Evolutionary conservation across 2,329 filamentous ascomycete species (phyloP), one percentile per base, ranked within the genome.

Genomic region (Cladosporium sp.): DNA sequence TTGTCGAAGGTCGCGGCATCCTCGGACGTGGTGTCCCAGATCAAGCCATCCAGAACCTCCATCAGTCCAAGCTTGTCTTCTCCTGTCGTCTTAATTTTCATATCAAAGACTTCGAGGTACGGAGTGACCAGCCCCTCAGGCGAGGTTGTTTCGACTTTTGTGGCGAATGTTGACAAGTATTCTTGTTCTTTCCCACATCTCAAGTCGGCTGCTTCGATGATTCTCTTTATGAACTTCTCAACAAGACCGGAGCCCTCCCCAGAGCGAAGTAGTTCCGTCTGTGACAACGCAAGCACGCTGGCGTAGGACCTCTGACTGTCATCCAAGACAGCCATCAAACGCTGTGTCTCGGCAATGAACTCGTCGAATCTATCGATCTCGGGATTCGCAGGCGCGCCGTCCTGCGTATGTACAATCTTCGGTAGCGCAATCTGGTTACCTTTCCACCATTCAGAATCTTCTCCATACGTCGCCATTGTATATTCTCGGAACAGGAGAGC

Each of bases 361-460:
- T 73, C 69, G 38, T 77, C 71, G 35, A 72, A 67, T 16, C 47
- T 50, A 30, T 65, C 59, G n/a, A 58, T 57, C 6, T 62, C 62
- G 25, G 59, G 53, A 5, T 66, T 57, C 4, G 60, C 53, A 30
- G 58, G 53, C 16, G 25, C 46, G 3, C 57, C 57, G 18, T 57
- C 59, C 3, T 54, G 64, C 59, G 50, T 72, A 59, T 43, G 75
- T n/a, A 81, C 71, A 18, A 78, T 74, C 40, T 72, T 74, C 3
- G 76, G 70, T 12, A 74, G 63, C 25, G 72, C 67, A 20, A 80
- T 75, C 0, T 72, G 62, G 25, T 71, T 72, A 16, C 82, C 82
- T 57, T 76, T 78, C 81, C 82, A 85, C 82, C 82, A 85, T 9
- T 80, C 75, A 1, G 70, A 57, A 52, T 82, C 74, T 47, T 74